phyloP scores from a whole-genome alignment of 1,139 yeast species.

The Debaryomyces udenii region DNA sequence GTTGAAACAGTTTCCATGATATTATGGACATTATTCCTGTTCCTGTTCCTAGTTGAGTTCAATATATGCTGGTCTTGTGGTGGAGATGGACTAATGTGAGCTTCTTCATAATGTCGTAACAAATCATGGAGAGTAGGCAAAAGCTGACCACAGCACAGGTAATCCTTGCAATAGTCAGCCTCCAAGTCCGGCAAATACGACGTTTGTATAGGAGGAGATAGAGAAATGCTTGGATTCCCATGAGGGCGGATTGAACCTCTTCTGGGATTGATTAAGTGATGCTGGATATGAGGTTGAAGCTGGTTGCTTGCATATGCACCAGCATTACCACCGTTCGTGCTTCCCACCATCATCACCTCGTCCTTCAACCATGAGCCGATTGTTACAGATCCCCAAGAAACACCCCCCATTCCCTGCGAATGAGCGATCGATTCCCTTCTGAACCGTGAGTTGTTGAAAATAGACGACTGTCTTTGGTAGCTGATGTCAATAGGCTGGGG shows the following conservation, averaged over 20 bases:
- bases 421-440: slow-evolving; percentile 93
- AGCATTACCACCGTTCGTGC: slow-evolving; percentile 23
- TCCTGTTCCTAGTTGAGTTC: slow-evolving; percentile 37
- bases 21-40: slow-evolving; percentile 47
- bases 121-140: slow-evolving; percentile 93
- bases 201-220: slow-evolving; percentile 70
- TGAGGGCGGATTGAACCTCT: slow-evolving; percentile 44
- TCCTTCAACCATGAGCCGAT: slow-evolving; percentile 96
- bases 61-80: slow-evolving; percentile 41
- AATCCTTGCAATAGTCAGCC: slow-evolving; percentile 95
- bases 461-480: slow-evolving; percentile 46
- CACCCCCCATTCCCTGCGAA: slow-evolving; percentile 97
- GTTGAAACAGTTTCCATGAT: slow-evolving; percentile 80
- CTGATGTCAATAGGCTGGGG: slow-evolving; percentile 55
- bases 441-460: slow-evolving; percentile 42
- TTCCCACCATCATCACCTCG: slow-evolving; percentile 67
- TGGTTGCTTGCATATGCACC: slow-evolving; percentile 21
- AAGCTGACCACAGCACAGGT: slow-evolving; percentile 91
- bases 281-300: slow-evolving; percentile 19
- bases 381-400: slow-evolving; percentile 96
- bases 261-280: slow-evolving; percentile 45
- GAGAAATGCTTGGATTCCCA: slow-evolving; percentile 32
- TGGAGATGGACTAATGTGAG: slow-evolving; percentile 82
- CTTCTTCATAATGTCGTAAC: slow-evolving; percentile 93
- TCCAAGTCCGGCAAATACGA: slow-evolving; percentile 89